Conservation (phyloP, 768 basidiomycete species). For the Hebeloma cylindrosporum region DNA sequence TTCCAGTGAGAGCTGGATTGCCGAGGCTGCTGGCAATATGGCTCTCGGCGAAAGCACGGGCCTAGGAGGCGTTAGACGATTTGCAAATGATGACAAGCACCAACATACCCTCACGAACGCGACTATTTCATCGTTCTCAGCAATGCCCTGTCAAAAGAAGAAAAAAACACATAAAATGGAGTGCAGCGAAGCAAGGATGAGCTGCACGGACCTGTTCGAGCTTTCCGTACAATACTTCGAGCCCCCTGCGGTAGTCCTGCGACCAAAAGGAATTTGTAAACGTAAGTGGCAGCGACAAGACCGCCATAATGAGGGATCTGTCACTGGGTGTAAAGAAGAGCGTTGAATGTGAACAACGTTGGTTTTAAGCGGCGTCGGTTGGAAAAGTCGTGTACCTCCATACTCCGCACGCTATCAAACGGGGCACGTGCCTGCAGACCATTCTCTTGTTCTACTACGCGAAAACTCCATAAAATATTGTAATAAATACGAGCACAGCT, state of each 20-base stretch:
- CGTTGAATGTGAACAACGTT: background rate
- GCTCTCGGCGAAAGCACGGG: conserved; percentile 69
- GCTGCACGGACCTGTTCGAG: conserved; percentile 65
- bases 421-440: conserved; percentile 13
- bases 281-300: conserved; percentile 82
- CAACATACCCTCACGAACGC: conserved; percentile 74
- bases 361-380: conserved; percentile 14
- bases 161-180: conserved; percentile 17
- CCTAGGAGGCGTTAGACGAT: conserved; percentile 38
- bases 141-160: conserved; percentile 54
- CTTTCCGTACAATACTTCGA: conserved; percentile 74
- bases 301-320: conserved; percentile 59
- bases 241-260: conserved; percentile 81
- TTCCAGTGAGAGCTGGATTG: conserved; percentile 47
- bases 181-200: conserved; percentile 8
- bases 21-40: conserved; percentile 61
- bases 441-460: no score
- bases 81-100: background rate
- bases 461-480: no score
- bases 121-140: conserved; percentile 82
- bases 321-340: conserved; percentile 3
- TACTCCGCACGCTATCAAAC: conserved; percentile 12
- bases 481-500: no score
- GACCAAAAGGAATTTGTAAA: conserved; percentile 97
- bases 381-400: conserved; percentile 16